A percentile compares a stretch with the other conserved stretches of the same genome.
Conservation (phyloP, 139 green algal species). For the Picochlorum costavermella region DNA sequence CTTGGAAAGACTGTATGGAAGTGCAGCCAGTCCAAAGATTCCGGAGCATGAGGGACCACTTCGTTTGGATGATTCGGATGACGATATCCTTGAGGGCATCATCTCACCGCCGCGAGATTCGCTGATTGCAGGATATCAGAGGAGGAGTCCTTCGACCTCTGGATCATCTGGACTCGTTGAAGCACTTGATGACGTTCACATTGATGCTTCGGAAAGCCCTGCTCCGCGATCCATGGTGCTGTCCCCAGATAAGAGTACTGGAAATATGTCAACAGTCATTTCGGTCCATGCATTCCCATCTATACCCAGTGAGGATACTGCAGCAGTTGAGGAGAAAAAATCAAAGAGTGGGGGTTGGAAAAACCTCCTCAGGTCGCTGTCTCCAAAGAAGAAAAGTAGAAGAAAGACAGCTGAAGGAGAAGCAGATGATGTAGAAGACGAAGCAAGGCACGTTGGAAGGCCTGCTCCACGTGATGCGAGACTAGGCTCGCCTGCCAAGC, state of each 20-base stretch:
- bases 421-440: background rate
- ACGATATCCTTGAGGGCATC: background rate
- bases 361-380: background rate
- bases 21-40: background rate
- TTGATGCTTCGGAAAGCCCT: background rate
- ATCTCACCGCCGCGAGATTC: background rate
- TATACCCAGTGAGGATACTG: background rate
- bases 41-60: background rate
- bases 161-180: slow-evolving; percentile 2
- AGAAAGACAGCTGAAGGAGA: background rate
- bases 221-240: no score
- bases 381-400: slow-evolving; percentile 3
- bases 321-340: background rate
- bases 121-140: background rate
- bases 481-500: no score
- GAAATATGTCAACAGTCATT: background rate
- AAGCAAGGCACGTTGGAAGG: no score
- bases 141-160: background rate
- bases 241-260: background rate
- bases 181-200: background rate
- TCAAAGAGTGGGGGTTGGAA: background rate
- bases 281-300: slow-evolving; percentile 3
- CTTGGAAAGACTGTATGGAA: background rate
- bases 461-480: no score
- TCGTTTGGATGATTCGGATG: background rate